Base-by-base conservation (phyloP, 306 rosid genomes). In the Citrullus amarus region DNA sequence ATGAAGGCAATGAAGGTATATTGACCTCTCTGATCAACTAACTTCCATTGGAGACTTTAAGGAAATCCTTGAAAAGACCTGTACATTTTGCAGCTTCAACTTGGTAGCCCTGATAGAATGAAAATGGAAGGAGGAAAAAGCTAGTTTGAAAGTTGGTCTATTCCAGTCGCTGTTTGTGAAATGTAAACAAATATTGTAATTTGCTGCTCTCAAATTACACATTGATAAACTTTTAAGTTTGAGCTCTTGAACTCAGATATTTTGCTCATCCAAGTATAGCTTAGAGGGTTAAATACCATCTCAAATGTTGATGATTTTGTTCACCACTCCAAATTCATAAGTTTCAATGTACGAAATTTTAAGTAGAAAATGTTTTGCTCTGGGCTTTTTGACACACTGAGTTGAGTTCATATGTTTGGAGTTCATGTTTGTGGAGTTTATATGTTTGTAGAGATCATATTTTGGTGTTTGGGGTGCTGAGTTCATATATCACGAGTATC, bases 171-270 rank as follows among this genome's bases (percentile, higher is more conserved):
- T 68, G 74, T 41, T 28, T 41, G 28, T 68, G 54, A 68, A 43
- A 68, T 43, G 75, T 67, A 67, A n/a, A 39, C 74, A 39, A 39
- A 67, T 67, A 68, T 68, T 67, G 74, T 67, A 41, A 68, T 43
- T 68, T 43, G 16, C n/a, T 8, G 75, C 32, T 68, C 36, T 10
- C 18, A 68, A 18, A 39, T 39, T 2, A n/a, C 43, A 68, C 55
- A 11, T 43, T 11, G 16, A 41, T 67, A 43, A 34, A 20, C 32
- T 18, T 63, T 63, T 20, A n/a, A 18, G 16, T 68, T 60, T 5
- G 4, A 6, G 54, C 46, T 5, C 51, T 25, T 68, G 36, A 6
- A 43, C 54, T 41, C 55, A 5, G 1, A 53, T 53, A 53, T 53
- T 53, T 53, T n/a, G 20, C n/a, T 53, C 7, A 53, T 53, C 20